phyloP scores from a whole-genome alignment of 2,329 filamentous ascomycete species.

The Chrysosphaeria jannelii region DNA sequence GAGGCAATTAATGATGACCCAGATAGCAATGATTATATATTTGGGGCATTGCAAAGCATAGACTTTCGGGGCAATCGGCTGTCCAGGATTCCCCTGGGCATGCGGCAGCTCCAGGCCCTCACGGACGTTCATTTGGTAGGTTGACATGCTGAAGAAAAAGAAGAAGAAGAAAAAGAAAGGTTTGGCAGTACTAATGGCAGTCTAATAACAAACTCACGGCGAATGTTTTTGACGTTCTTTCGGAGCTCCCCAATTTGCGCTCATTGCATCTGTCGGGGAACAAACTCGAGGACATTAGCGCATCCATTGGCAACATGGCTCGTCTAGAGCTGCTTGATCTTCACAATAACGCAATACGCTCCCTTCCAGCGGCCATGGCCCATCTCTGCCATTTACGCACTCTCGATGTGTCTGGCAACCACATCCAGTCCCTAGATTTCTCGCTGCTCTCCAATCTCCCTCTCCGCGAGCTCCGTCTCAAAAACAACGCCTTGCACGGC shows the following conservation, averaged over 20 bases:
- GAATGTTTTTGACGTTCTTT: constrained; percentile 38
- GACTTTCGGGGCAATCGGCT: constrained; percentile 72
- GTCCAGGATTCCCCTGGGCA: constrained; percentile 37
- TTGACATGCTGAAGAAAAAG: constrained; percentile 2
- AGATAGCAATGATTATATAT: constrained; percentile 41
- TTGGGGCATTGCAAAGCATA: constrained; percentile 50
- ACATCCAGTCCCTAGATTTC: constrained; percentile 37
- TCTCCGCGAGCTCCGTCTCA: constrained; percentile 49
- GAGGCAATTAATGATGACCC: constrained; percentile 29
- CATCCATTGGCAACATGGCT: constrained; percentile 28
- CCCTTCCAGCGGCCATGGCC: no score
- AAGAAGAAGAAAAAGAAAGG: no score
- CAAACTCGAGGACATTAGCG: no score
- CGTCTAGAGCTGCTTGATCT: no score
- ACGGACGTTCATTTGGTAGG: constrained; percentile 57
- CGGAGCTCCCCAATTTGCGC: constrained; percentile 38
- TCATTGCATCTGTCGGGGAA: constrained; percentile 58
- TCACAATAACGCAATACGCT: no score
- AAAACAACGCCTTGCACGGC: constrained; percentile 54
- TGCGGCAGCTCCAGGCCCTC: constrained; percentile 41
- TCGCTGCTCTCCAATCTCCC: constrained; percentile 33
- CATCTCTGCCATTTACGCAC: no score
- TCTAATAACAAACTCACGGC: constrained; percentile 58
- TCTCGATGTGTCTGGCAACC: constrained; percentile 58
- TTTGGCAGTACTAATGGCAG: constrained; percentile 10